These are phyloP conservation scores for Sugiyamaella castrensis DNA, from an alignment of 1,139 yeast species.

Conservation along the genomic window DNA sequence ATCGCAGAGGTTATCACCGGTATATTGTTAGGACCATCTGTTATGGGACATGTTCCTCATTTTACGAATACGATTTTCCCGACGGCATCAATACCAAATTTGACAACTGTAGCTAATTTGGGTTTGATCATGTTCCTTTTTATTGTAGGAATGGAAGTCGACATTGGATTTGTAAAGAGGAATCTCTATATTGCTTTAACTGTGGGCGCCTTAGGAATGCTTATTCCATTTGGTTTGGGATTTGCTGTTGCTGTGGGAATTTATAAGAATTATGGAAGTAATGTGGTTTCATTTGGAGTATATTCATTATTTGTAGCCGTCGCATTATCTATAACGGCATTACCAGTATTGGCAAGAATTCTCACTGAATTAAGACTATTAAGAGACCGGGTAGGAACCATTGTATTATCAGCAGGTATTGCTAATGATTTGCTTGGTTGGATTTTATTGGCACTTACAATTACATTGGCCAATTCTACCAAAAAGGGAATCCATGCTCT, in stretches of 20 bases:
- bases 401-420: slow-evolving; percentile 77
- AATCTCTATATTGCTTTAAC: slow-evolving; percentile 58
- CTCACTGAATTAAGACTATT: slow-evolving; percentile 67
- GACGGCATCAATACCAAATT: slow-evolving; percentile 54
- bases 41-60: slow-evolving; percentile 64
- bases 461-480: slow-evolving; percentile 71
- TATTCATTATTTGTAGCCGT: slow-evolving; percentile 76
- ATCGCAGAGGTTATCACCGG: slow-evolving; percentile 79
- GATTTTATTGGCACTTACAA: slow-evolving; percentile 71
- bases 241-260: slow-evolving; percentile 67
- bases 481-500: slow-evolving; percentile 59
- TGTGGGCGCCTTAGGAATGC: slow-evolving; percentile 69
- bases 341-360: slow-evolving; percentile 78
- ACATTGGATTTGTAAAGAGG: slow-evolving; percentile 56
- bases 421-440: slow-evolving; percentile 79
- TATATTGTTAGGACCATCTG: slow-evolving; percentile 51
- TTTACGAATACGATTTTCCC: slow-evolving; percentile 68
- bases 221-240: slow-evolving; percentile 75
- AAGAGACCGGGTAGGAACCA: slow-evolving; percentile 72
- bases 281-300: slow-evolving; percentile 57
- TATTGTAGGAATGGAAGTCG: slow-evolving; percentile 76
- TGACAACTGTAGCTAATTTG: slow-evolving; percentile 64
- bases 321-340: slow-evolving; percentile 78
- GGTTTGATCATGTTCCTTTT: slow-evolving; percentile 73
- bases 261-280: slow-evolving; percentile 43